Conservation (phyloP, 1,284 basidiomycete genomes). For the Irpex sp. region DNA sequence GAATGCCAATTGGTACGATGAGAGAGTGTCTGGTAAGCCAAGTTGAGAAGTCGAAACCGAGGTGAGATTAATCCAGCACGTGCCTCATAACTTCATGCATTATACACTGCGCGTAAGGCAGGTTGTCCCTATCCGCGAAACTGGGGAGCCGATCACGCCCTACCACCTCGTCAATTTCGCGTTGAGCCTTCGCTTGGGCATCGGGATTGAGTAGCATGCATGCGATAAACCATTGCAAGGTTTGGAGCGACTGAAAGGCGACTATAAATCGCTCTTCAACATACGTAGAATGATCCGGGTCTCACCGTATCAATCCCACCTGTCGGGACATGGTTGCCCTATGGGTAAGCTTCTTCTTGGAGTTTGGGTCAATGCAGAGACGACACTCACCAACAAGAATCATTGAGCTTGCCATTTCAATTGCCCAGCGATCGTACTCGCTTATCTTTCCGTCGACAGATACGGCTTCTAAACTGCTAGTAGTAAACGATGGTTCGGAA, state of each 20-base stretch:
- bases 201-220: constrained; percentile 22
- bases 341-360: background rate
- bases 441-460: background rate
- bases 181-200: constrained; percentile 18
- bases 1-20: constrained; percentile 4
- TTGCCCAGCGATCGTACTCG: background rate
- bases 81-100: constrained; percentile 20
- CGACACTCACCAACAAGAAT: background rate
- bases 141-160: constrained; percentile 21
- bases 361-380: too few species aligned
- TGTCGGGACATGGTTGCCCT: too few species aligned
- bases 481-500: background rate
- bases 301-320: background rate
- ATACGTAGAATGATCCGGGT: background rate
- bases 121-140: constrained; percentile 19
- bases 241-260: constrained; percentile 7
- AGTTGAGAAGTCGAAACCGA: background rate
- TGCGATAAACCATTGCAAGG: constrained; percentile 17
- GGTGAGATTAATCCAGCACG: background rate
- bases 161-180: constrained; percentile 20
- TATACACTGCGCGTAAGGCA: constrained; percentile 21
- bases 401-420: background rate
- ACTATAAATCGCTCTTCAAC: background rate
- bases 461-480: background rate
- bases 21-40: constrained; percentile 9